Evolutionary conservation across 2,329 filamentous ascomycete species (phyloP).

Genomic region (Rhynchosporium graminicola): DNA sequence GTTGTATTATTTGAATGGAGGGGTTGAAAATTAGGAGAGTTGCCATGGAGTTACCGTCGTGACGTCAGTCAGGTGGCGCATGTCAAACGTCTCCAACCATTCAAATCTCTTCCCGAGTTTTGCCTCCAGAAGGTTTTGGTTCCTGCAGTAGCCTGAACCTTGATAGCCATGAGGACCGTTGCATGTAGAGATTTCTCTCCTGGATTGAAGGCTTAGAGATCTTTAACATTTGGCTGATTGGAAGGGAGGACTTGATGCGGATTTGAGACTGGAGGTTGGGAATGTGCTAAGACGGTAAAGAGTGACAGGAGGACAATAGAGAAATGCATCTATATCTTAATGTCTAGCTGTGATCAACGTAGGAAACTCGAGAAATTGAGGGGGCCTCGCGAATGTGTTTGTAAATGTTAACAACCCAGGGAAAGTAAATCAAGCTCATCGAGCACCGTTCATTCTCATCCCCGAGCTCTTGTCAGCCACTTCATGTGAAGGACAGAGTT

Average conservation of each 20-base stretch:
- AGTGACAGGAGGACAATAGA: constrained; percentile 6
- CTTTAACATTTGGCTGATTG: constrained; percentile 17
- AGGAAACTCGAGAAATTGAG: neutral
- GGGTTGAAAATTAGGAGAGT: neutral
- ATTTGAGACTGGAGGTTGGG: constrained; percentile 29
- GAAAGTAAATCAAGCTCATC: neutral
- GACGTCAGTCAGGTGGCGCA: constrained; percentile 16
- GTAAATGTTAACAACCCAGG: neutral
- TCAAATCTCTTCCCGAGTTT: constrained; percentile 9
- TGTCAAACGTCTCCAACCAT: neutral
- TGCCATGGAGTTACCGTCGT: neutral
- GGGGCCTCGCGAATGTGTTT: neutral
- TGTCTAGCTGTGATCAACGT: neutral
- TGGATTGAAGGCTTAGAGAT: constrained; percentile 19
- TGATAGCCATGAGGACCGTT: constrained; percentile 26
- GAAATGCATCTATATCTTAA: constrained; percentile 14
- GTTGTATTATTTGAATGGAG: too few species aligned
- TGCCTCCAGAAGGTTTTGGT: constrained; percentile 4
- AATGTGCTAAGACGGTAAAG: constrained; percentile 9
- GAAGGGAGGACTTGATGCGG: constrained; percentile 12
- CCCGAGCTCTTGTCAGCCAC: too few species aligned
- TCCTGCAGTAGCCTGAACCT: constrained; percentile 23
- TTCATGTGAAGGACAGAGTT: too few species aligned
- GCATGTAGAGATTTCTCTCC: constrained; percentile 26
- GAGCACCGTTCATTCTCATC: too few species aligned